A percentile compares a stretch with the other conserved stretches of the same genome.
These are phyloP conservation scores for Dactylonectria macrodidyma DNA, from an alignment of 2,329 filamentous ascomycete genomes.

Conservation along the genomic window DNA sequence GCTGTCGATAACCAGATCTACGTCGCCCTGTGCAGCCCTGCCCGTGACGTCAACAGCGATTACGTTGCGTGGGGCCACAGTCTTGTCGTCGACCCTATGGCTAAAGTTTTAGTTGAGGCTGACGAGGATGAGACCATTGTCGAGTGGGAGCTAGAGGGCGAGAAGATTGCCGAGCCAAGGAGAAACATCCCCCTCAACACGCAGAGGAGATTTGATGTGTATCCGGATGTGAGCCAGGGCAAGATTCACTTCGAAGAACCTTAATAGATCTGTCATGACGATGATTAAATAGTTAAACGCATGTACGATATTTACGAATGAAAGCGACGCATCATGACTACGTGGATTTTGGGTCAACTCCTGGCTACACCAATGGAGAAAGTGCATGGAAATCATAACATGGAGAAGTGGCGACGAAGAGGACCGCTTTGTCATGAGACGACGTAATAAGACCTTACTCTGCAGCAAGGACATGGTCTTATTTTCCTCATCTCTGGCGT, in stretches of 20 bases:
- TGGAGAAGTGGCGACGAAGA: background rate
- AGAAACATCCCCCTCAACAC: conserved; percentile 86
- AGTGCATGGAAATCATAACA: background rate
- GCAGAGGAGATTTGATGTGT: conserved; percentile 95
- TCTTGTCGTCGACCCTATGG: conserved; percentile 89
- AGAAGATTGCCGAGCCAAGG: conserved; percentile 80
- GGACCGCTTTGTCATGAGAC: conserved; percentile 38
- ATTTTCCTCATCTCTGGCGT: conserved; percentile 27
- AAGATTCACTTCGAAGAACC: conserved; percentile 57
- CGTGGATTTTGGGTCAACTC: background rate
- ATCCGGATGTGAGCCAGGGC: conserved; percentile 86
- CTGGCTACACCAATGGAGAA: background rate
- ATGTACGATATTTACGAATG: conserved; percentile 4
- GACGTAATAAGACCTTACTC: conserved; percentile 33
- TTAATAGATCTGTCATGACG: conserved; percentile 6
- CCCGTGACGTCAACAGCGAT: conserved; percentile 80
- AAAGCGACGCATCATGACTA: background rate
- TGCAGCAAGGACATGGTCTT: conserved; percentile 37
- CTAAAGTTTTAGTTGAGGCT: conserved; percentile 83
- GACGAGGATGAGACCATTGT: conserved; percentile 85
- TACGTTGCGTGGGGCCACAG: conserved; percentile 97
- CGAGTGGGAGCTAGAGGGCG: conserved; percentile 78
- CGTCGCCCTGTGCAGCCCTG: conserved; percentile 92
- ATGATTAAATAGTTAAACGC: conserved; percentile 2
- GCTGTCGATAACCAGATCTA: conserved; percentile 96